Conservation (phyloP, 305 asterid species). For the Solanum hybrid region DNA sequence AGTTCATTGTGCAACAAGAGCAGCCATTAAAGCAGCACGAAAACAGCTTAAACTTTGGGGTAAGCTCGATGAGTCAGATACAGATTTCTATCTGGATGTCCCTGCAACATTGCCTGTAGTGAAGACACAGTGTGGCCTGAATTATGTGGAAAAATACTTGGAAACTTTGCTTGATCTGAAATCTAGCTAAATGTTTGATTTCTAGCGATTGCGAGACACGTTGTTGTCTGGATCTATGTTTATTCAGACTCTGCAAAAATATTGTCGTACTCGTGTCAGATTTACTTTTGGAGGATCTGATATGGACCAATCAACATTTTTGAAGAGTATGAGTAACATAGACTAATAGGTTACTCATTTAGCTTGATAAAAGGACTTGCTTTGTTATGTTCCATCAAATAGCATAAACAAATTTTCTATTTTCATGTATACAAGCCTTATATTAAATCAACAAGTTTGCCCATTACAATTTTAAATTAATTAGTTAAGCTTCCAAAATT, state of each 20-base stretch:
- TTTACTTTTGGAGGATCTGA: not conserved
- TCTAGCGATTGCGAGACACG: not conserved
- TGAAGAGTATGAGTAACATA: not conserved
- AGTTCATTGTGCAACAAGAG: slow-evolving; percentile 66
- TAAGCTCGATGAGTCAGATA: slow-evolving; percentile 27
- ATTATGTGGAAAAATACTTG: slow-evolving; percentile 44
- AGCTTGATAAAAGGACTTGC: not conserved
- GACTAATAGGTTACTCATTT: not conserved
- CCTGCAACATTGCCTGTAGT: slow-evolving; percentile 72
- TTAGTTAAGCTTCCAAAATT: not conserved
- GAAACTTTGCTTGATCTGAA: slow-evolving; percentile 11
- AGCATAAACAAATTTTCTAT: not conserved
- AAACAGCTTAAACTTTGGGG: slow-evolving; percentile 53
- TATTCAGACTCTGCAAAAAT: not conserved
- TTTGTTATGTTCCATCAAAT: not conserved
- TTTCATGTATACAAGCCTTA: not conserved
- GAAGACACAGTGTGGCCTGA: slow-evolving; percentile 54
- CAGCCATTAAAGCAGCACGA: slow-evolving; percentile 64
- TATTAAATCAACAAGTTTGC: not conserved
- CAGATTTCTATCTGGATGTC: slow-evolving; percentile 43
- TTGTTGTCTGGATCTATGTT: not conserved
- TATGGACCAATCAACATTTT: not conserved
- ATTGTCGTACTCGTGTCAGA: not conserved
- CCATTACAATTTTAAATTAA: too few species aligned
- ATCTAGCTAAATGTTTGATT: not conserved